Evolutionary conservation across 2,329 filamentous ascomycete genomes (phyloP).

Genomic region (Xylariaceae sp.): DNA sequence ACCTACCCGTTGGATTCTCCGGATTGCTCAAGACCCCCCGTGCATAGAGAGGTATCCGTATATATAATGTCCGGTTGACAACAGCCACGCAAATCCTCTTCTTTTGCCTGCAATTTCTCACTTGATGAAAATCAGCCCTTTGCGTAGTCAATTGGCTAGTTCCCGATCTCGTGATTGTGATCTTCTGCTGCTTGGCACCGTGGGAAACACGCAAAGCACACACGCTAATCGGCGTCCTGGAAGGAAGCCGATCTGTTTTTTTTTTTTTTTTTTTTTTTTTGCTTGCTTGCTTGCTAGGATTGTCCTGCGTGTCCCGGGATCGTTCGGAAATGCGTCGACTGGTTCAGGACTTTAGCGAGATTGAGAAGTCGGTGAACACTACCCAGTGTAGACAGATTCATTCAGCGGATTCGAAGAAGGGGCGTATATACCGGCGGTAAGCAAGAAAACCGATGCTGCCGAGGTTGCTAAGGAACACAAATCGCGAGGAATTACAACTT

Average conservation of each 20-base stretch:
- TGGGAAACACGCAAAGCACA: conserved; percentile 1
- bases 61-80: neutral
- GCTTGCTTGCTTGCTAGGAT: conserved; percentile 9
- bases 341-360: conserved; percentile 22
- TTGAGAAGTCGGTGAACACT: conserved; percentile 16
- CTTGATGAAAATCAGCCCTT: neutral
- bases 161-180: neutral
- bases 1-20: neutral
- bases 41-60: neutral
- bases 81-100: neutral
- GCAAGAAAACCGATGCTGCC: conserved; percentile 11
- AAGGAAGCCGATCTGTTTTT: neutral
- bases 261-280: no score
- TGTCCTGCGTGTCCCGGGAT: conserved; percentile 7
- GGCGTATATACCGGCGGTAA: neutral
- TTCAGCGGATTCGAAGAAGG: neutral
- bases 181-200: conserved; percentile 2
- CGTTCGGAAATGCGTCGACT: conserved; percentile 16
- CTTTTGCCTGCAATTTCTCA: neutral
- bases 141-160: neutral
- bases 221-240: neutral
- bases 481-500: neutral
- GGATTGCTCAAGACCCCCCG: neutral
- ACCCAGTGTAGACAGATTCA: neutral
- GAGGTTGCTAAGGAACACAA: conserved; percentile 5